These are phyloP conservation scores for Irpex rosettiformis DNA, from an alignment of 1,284 basidiomycete genomes.

Conservation along the genomic window DNA sequence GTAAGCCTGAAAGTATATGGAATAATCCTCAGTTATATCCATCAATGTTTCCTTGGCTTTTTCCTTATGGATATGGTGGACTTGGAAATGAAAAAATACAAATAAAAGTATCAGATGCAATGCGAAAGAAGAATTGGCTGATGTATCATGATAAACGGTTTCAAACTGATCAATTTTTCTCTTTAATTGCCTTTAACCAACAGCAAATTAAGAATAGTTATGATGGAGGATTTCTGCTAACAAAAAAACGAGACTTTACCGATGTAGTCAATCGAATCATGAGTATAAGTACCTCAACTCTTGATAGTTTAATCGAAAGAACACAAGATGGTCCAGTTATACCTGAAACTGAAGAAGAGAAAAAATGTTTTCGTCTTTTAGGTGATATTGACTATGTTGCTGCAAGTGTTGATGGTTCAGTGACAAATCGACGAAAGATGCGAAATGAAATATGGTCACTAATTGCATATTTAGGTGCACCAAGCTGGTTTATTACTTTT, in stretches of 20 bases:
- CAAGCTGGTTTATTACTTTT: slow-evolving; percentile 1
- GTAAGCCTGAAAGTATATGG: slow-evolving; percentile 23
- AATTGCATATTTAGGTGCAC: background rate
- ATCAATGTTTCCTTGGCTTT: slow-evolving; percentile 35
- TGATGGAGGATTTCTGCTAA: background rate
- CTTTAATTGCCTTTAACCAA: slow-evolving; percentile 3
- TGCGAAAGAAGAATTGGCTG: too few species aligned
- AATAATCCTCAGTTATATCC: slow-evolving; percentile 31
- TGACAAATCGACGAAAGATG: background rate
- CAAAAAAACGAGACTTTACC: background rate
- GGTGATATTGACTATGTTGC: background rate
- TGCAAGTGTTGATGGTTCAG: background rate
- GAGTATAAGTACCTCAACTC: background rate
- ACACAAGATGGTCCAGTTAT: background rate
- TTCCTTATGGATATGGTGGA: slow-evolving; percentile 34
- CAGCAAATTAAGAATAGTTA: slow-evolving; percentile 2
- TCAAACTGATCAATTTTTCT: slow-evolving; percentile 1
- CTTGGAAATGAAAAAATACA: slow-evolving; percentile 19
- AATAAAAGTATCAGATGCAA: background rate
- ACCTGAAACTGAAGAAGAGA: background rate
- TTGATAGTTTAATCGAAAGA: background rate
- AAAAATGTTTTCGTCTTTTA: background rate
- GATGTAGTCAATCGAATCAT: background rate
- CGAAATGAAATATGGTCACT: background rate
- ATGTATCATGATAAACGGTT: background rate